phyloP scores from a whole-genome alignment of 768 basidiomycete species.

The Termitomyces sp. region DNA sequence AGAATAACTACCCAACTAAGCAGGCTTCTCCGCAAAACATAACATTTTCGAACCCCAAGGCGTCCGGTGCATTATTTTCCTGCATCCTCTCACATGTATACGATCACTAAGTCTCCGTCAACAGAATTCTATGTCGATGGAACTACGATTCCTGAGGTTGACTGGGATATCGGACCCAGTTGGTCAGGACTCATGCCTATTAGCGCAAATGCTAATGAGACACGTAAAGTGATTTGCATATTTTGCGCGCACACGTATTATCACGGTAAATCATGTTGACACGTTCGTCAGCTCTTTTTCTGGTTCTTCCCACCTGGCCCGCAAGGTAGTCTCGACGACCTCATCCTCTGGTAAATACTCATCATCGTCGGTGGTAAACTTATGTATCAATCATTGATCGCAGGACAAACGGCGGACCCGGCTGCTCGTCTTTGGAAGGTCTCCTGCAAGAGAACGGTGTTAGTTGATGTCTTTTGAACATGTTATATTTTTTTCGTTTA shows the following conservation, averaged over 20 bases:
- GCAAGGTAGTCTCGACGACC: not conserved
- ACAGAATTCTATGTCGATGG: not conserved
- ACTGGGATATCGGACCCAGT: not conserved
- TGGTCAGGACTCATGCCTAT: not conserved
- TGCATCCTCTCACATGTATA: not conserved
- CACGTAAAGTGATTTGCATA: not conserved
- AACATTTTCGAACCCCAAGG: constrained; percentile 10
- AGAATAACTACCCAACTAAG: not conserved
- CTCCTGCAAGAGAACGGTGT: not conserved
- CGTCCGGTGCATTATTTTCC: constrained; percentile 1
- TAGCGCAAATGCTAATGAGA: not conserved
- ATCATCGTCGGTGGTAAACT: not conserved
- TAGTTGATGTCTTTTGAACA: not conserved
- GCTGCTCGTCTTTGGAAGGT: not conserved
- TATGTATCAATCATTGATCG: not conserved
- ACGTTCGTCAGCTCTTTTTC: not conserved
- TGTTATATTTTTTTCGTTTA: not conserved
- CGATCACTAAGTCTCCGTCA: not conserved
- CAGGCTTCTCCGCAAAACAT: constrained; percentile 1
- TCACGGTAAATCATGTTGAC: not conserved
- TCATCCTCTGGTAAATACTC: not conserved
- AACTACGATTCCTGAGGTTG: not conserved
- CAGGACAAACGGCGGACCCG: not conserved
- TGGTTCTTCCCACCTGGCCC: not conserved
- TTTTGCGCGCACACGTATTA: not conserved